Evolutionary conservation across 768 basidiomycete genomes (phyloP).

Genomic region (Mycena rosella): DNA sequence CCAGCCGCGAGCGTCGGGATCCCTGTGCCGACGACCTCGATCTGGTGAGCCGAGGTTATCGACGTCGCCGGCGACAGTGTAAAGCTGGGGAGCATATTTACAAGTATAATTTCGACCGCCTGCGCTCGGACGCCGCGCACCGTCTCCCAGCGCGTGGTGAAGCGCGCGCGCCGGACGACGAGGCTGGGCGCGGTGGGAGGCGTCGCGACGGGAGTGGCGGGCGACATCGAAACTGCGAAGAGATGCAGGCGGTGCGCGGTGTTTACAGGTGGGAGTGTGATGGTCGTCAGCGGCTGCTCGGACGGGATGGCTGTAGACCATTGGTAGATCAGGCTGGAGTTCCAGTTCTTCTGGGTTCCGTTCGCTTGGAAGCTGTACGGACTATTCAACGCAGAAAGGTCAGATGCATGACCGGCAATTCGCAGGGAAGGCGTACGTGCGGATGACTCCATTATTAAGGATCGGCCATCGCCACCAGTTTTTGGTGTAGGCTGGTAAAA

Average conservation of each 20-base stretch:
- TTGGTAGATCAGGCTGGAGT: constrained; percentile 24
- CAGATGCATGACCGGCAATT: background rate
- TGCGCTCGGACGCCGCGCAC: constrained; percentile 55
- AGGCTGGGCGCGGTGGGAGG: constrained; percentile 43
- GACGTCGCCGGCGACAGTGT: constrained; percentile 13
- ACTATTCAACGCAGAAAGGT: background rate
- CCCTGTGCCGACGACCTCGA: constrained; percentile 44
- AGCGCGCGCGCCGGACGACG: constrained; percentile 57
- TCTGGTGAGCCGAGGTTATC: constrained; percentile 47
- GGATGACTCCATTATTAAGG: constrained; percentile 27
- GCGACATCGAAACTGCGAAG: constrained; percentile 60
- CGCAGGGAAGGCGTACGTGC: constrained; percentile 10
- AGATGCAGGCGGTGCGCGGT: constrained; percentile 56
- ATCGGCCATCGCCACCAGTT: constrained; percentile 32
- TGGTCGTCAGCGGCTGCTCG: constrained; percentile 18
- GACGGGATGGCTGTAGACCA: constrained; percentile 27
- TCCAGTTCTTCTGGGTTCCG: constrained; percentile 9
- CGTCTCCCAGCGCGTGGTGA: constrained; percentile 62
- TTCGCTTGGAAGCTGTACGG: constrained; percentile 20
- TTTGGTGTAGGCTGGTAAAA: constrained; percentile 19
- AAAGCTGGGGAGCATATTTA: constrained; percentile 59
- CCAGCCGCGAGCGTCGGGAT: constrained; percentile 58
- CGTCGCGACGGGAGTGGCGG: constrained; percentile 32
- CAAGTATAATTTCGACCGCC: constrained; percentile 63
- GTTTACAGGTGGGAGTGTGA: constrained; percentile 41